Evolutionary conservation across 768 basidiomycete genomes (phyloP), one percentile per base, ranked within the genome.

Genomic region (Mycena crocata): DNA sequence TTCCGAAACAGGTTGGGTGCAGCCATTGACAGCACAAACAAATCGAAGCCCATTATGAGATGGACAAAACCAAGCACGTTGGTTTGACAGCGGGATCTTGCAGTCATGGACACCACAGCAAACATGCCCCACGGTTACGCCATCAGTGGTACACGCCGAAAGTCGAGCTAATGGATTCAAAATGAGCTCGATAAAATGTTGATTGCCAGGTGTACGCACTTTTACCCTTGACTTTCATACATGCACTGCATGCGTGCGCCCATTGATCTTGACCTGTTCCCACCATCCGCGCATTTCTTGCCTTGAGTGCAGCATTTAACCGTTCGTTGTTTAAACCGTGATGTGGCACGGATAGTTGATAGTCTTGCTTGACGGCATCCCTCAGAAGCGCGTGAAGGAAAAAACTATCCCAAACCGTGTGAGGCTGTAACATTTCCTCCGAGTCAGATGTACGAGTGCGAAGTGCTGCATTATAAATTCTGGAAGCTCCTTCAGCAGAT

Each of bases 21-120:
- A 60, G 9, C 58, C 48, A n/a, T 17, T 10, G 14, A 60, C 49
- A 28, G 35, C 48, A 21, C 58, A 60, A 37, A 50, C 23, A 15
- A 60, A 60, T 21, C 24, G 46, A 21, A 57, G 46, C 1, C 49
- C 35, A 19, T 21, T 17, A 46, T 73, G 74, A 5, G 45, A 17
- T 0, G 45, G 31, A 55, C 74, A 75, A 45, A 62, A 75, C 26
- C 60, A 56, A 14, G 54, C 57, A 2, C 46, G 3, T 19, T 55
- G 45, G 5, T 37, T 58, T 14, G 42, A n/a, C 1, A 76, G 59
- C 10, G 72, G 62, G 19, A 56, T 48, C 17, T 67, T 57, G 49
- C 76, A 77, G 35, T 76, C 64, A 32, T 70, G 66, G 2, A 71
- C 56, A 4, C 49, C 61, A 58, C 76, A 77, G 37, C 73, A 72